phyloP scores from a whole-genome alignment of 352 stramenopile species.

The Phytophthora pseudosyringae region DNA sequence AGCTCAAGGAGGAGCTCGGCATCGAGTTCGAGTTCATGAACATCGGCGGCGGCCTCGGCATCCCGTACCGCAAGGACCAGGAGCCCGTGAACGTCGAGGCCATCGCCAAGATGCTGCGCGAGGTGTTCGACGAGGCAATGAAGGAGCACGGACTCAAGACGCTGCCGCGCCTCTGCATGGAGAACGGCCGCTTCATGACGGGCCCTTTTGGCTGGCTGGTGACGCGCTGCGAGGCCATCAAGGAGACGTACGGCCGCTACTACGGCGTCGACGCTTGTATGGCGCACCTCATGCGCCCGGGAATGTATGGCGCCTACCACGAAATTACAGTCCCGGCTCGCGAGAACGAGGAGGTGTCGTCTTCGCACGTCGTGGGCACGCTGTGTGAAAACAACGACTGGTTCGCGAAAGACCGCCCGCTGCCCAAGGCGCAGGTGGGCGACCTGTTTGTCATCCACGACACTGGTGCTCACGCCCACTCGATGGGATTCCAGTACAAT shows the following conservation, averaged over 20 bases:
- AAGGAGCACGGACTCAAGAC: conserved; percentile 60
- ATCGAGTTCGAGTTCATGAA: conserved; percentile 94
- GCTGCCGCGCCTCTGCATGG: conserved; percentile 84
- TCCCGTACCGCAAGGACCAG: conserved; percentile 87
- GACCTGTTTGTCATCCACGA: conserved; percentile 93
- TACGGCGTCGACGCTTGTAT: conserved; percentile 91
- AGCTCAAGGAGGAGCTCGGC: conserved; percentile 76
- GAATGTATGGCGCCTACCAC: conserved; percentile 92
- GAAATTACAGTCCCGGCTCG: conserved; percentile 83
- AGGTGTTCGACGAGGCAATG: conserved; percentile 83
- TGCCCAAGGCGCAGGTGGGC: conserved; percentile 76
- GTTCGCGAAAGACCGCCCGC: conserved; percentile 86
- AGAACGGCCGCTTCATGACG: conserved; percentile 92
- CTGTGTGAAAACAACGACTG: conserved; percentile 94
- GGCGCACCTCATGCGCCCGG: conserved; percentile 90
- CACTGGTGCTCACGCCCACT: conserved; percentile 90
- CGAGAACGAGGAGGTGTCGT: conserved; percentile 45
- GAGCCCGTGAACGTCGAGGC: conserved; percentile 66
- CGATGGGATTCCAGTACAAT: conserved; percentile 95
- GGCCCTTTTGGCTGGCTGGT: conserved; percentile 89
- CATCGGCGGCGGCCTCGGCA: conserved; percentile 88
- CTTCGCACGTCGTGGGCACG: conserved; percentile 83
- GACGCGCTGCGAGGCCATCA: conserved; percentile 86
- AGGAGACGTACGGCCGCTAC: conserved; percentile 86
- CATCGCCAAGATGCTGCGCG: conserved; percentile 78